Conservation (phyloP, 257 asterid species). For the Nicotiana tomentosiformis region DNA sequence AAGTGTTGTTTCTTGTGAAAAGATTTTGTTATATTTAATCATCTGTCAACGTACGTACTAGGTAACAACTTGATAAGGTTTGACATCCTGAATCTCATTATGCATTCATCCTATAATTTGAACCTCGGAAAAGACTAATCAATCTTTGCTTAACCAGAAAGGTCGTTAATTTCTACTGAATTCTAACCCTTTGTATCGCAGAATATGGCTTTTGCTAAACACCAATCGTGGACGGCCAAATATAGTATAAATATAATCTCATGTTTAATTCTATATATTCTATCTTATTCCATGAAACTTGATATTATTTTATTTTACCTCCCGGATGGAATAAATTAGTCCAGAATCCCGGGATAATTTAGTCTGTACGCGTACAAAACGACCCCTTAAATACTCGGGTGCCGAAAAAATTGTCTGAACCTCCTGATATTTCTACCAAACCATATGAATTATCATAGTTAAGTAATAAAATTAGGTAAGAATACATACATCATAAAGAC, state of each 20-base stretch:
- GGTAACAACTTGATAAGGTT: background rate
- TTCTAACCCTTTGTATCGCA: background rate
- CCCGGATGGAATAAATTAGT: no score
- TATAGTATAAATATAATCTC: no score
- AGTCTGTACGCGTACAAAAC: accelerated
- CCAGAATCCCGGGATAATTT: no score
- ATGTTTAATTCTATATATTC: no score
- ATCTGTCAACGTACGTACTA: background rate
- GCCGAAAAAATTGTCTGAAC: no score
- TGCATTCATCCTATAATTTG: background rate
- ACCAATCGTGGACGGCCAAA: no score
- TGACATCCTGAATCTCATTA: background rate
- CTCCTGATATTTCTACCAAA: no score
- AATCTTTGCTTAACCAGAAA: background rate
- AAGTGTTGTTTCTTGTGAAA: background rate
- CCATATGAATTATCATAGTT: no score
- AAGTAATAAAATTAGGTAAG: background rate
- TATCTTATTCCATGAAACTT: no score
- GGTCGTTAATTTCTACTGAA: background rate
- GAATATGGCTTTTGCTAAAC: background rate
- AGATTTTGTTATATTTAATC: background rate
- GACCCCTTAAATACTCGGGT: no score
- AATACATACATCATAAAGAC: no score
- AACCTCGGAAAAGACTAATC: background rate
- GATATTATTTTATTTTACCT: no score